Evolutionary conservation across 2,329 filamentous ascomycete genomes (phyloP).

Genomic region (Diplodia sapinea): DNA sequence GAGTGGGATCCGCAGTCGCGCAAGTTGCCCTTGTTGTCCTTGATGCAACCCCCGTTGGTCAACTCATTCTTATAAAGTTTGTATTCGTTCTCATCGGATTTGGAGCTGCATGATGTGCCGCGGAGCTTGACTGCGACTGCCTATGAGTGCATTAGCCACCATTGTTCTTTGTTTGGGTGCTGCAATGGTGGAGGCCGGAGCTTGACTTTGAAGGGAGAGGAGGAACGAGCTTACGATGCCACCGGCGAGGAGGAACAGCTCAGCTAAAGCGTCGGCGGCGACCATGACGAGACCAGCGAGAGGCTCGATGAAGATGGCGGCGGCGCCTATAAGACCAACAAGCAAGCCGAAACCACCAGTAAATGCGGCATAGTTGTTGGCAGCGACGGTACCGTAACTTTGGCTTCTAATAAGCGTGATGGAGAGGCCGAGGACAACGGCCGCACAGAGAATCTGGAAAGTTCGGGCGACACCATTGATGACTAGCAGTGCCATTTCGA

Average conservation of each 20-base stretch:
- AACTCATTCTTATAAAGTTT: slow-evolving; percentile 31
- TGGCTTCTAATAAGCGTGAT: slow-evolving; percentile 38
- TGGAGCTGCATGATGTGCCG: slow-evolving; percentile 33
- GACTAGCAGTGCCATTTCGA: slow-evolving; percentile 2
- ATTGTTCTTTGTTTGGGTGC: background rate
- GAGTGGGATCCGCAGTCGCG: background rate
- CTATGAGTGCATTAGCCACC: slow-evolving; percentile 21
- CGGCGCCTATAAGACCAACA: slow-evolving; percentile 36
- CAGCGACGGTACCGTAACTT: slow-evolving; percentile 33
- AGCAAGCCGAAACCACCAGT: slow-evolving; percentile 37
- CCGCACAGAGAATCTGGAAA: slow-evolving; percentile 37
- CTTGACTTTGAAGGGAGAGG: background rate
- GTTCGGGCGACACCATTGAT: slow-evolving; percentile 9
- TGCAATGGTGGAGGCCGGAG: background rate
- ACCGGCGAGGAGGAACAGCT: slow-evolving; percentile 37
- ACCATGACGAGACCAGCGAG: slow-evolving; percentile 35
- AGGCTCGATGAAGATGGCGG: slow-evolving; percentile 35
- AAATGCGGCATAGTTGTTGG: slow-evolving; percentile 37
- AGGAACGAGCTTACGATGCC: slow-evolving; percentile 37
- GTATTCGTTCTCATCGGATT: slow-evolving; percentile 14
- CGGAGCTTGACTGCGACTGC: slow-evolving; percentile 35
- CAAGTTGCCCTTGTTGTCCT: slow-evolving; percentile 7
- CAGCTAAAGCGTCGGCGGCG: slow-evolving; percentile 35
- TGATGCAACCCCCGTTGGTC: slow-evolving; percentile 35
- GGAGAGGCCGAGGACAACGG: slow-evolving; percentile 39